A percentile compares a stretch with the other conserved stretches of the same genome.
phyloP scores from a whole-genome alignment of 1,284 basidiomycete species.

The Ganoderma multipileum region DNA sequence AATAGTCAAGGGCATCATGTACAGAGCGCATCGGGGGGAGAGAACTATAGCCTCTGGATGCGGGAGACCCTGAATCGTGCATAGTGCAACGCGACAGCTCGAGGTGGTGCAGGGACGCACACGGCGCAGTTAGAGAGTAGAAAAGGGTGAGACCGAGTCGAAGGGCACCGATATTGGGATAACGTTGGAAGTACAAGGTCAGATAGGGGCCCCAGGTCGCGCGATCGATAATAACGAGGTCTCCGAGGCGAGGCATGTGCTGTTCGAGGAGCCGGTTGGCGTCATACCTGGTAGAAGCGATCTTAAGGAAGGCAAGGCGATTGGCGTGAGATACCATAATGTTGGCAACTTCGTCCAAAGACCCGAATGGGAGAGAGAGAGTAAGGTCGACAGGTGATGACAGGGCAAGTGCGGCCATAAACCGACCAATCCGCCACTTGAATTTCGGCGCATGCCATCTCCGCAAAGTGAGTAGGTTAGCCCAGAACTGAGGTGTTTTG shows the following conservation, averaged over 20 bases:
- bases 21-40: background rate
- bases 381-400: background rate
- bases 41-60: background rate
- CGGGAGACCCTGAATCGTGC: background rate
- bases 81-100: background rate
- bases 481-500: slow-evolving; percentile 9
- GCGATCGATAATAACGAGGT: background rate
- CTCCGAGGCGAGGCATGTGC: background rate
- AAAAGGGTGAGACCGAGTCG: background rate
- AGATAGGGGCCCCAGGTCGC: background rate
- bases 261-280: background rate
- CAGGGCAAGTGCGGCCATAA: background rate
- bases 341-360: background rate
- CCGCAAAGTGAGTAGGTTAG: background rate
- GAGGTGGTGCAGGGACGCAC: background rate
- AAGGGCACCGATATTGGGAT: background rate
- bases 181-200: background rate
- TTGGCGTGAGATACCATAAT: background rate
- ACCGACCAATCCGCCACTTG: background rate
- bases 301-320: background rate
- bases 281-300: background rate
- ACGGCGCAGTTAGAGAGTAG: too few species aligned
- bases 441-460: background rate
- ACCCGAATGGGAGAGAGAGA: background rate
- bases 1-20: background rate